Base-by-base conservation (phyloP, 768 basidiomycete species). In the Rhizopogon vesiculosus region DNA sequence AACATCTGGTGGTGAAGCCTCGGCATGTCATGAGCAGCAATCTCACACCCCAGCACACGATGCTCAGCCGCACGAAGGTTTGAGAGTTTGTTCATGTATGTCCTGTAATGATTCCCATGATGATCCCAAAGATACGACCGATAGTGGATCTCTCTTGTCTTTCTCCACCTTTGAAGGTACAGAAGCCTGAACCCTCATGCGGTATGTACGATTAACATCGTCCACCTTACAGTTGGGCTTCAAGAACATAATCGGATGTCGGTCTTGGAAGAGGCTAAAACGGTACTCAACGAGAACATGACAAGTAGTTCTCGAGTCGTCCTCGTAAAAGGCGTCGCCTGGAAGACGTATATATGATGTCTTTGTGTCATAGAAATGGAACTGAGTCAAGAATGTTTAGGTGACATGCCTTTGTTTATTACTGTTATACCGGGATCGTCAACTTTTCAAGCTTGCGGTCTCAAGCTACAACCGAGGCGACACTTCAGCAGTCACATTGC, bases 351-450 rank as follows among this genome's bases (percentile, higher is more conserved):
- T n/a, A 45, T 31, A 16, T 48, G 19, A 15, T 22, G 19, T 31
- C 25, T 25, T 35, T 15, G 18, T 19, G 19, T 48, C 18, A 3
- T 18, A 35, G 5, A 45, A 8, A 5, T 5, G 7, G 1, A 18
- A 35, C 7, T 48, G 33, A 48, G 33, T 48, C 15, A 19, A 13
- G 16, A 19, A 5, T 25, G 25, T 18, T 9, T 39, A 57, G 56
- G 28, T 57, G 54, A 45, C 46, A 54, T 7, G 53, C 56, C 28
- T 49, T 55, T 4, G 18, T 57, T 16, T 57, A 46, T 25, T 57
- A 55, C 18, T 55, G 53, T 25, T 57, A 57, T 28, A 57, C 56
- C 13, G 56, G 56, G 8, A 40, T 25, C 18, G 18, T 57, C 31
- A 39, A 31, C 18, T 57, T 57, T 42, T 54, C 12, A 42, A 44